Conservation (phyloP, 179 eudicot genomes). For the Carnegiea gigantea region DNA sequence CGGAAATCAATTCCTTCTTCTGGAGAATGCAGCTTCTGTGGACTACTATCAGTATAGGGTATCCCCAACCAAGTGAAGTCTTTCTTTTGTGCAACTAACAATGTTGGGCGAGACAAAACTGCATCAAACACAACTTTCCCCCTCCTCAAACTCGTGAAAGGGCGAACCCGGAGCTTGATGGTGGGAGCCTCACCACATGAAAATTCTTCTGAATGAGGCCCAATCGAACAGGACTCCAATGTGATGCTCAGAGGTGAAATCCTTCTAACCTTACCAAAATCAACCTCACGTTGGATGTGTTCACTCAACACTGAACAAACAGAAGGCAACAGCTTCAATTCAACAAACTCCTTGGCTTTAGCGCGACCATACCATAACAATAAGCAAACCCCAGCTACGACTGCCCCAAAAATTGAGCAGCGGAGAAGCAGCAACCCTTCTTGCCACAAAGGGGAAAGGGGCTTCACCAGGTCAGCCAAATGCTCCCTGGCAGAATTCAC, state of each 20-base stretch:
- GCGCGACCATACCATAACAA: slow-evolving; percentile 84
- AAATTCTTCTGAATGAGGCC: slow-evolving; percentile 86
- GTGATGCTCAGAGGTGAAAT: slow-evolving; percentile 90
- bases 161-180: slow-evolving; percentile 69
- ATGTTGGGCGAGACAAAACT: slow-evolving; percentile 73
- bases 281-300: slow-evolving; percentile 71
- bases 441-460: slow-evolving; percentile 71
- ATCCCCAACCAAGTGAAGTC: slow-evolving; percentile 92
- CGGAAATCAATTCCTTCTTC: slow-evolving; percentile 94
- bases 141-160: slow-evolving; percentile 81
- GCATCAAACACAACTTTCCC: slow-evolving; percentile 95
- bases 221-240: slow-evolving; percentile 86
- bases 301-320: slow-evolving; percentile 80
- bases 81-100: slow-evolving; percentile 83
- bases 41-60: slow-evolving; percentile 60
- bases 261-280: slow-evolving; percentile 84
- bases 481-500: slow-evolving; percentile 64
- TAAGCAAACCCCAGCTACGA: slow-evolving; percentile 83
- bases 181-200: slow-evolving; percentile 93
- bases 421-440: slow-evolving; percentile 80
- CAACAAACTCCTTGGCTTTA: slow-evolving; percentile 74
- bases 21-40: slow-evolving; percentile 66
- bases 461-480: slow-evolving; percentile 47
- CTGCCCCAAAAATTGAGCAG: slow-evolving; percentile 78
- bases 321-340: slow-evolving; percentile 74